phyloP scores from a whole-genome alignment of 2,329 filamentous ascomycete species.

The Neofusicoccum laricinum region DNA sequence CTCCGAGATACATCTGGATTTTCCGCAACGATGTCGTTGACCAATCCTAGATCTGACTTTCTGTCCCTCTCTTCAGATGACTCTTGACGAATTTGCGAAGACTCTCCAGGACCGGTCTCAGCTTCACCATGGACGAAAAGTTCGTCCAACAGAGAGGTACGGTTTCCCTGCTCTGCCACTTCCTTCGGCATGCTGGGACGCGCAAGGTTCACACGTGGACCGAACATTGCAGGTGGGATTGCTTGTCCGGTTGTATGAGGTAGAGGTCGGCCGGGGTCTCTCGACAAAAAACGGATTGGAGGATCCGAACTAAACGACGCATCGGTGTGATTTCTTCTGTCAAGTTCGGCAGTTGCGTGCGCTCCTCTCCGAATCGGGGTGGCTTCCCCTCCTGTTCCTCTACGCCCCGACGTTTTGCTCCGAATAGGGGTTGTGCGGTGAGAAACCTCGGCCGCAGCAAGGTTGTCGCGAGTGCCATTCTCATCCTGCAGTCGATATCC shows the following conservation, averaged over 20 bases:
- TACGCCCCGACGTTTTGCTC: not conserved
- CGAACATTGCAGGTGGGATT: not conserved
- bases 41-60: not conserved
- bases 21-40: not conserved
- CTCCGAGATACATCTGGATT: not conserved
- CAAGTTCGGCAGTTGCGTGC: not conserved
- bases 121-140: not conserved
- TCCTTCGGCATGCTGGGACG: not conserved
- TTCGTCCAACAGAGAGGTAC: not conserved
- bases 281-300: not conserved
- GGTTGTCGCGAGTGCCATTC: not conserved
- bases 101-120: not conserved
- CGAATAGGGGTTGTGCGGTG: not conserved
- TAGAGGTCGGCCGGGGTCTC: not conserved
- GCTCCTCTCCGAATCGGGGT: not conserved
- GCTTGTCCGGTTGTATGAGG: not conserved
- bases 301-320: not conserved
- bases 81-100: too few species aligned
- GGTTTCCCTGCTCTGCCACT: not conserved
- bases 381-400: not conserved
- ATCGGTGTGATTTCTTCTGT: not conserved
- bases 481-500: not conserved
- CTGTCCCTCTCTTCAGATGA: too few species aligned
- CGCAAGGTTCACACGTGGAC: not conserved
- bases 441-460: too few species aligned